phyloP scores from a whole-genome alignment of 225 moss, liverwort and hornwort species.

The Sphagnum contortum region DNA sequence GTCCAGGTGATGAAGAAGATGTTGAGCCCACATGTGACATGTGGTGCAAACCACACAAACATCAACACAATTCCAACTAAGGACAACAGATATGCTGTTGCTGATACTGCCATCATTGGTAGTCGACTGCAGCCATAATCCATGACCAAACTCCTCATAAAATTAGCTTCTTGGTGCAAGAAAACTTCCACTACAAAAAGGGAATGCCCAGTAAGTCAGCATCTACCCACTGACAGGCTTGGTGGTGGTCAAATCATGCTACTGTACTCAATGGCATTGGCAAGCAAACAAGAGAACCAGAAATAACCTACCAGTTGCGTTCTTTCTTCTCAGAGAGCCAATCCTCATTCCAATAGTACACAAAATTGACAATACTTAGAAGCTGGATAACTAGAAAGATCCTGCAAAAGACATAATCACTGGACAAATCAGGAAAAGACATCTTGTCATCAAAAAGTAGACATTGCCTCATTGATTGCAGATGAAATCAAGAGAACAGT shows the following conservation, averaged over 20 bases:
- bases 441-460: neutral
- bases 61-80: constrained; percentile 61
- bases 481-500: neutral
- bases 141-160: neutral
- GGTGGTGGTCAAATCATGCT: too few species aligned
- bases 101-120: constrained; percentile 60
- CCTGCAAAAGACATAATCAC: constrained; percentile 15
- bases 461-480: neutral
- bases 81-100: constrained; percentile 39
- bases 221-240: too few species aligned
- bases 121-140: constrained; percentile 45
- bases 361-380: constrained; percentile 63
- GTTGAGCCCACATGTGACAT: constrained; percentile 69
- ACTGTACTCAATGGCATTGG: too few species aligned
- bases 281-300: too few species aligned
- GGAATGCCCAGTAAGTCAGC: too few species aligned
- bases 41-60: constrained; percentile 94
- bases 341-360: constrained; percentile 73
- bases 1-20: constrained; percentile 98
- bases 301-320: constrained; percentile 36
- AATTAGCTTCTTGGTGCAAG: too few species aligned
- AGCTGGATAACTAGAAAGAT: constrained; percentile 68
- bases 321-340: constrained; percentile 65
- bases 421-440: too few species aligned
- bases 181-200: neutral